phyloP scores from a whole-genome alignment of 2,329 filamentous ascomycete genomes.

The Exophiala sp. region DNA sequence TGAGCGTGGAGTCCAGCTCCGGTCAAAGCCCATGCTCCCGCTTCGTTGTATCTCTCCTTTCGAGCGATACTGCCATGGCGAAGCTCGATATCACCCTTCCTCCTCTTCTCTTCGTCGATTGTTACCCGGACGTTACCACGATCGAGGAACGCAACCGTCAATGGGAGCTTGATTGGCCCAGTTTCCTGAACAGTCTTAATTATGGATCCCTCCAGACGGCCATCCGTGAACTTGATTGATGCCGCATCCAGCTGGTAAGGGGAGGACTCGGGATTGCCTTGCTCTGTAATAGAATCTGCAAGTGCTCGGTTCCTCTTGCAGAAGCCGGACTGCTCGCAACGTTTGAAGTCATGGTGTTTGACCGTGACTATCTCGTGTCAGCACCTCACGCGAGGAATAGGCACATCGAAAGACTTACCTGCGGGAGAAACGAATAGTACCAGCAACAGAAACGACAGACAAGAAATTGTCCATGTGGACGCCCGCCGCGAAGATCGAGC shows the following conservation, averaged over 20 bases:
- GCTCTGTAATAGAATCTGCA: slow-evolving; percentile 69
- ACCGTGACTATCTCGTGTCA: slow-evolving; percentile 62
- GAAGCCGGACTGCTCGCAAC: slow-evolving; percentile 91
- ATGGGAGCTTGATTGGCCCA: slow-evolving; percentile 72
- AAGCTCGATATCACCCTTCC: slow-evolving; percentile 83
- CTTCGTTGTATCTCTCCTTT: slow-evolving; percentile 94
- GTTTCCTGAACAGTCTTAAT: slow-evolving; percentile 69
- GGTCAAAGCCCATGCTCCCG: slow-evolving; percentile 78
- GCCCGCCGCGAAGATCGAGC: slow-evolving; percentile 24
- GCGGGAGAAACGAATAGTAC: slow-evolving; percentile 61
- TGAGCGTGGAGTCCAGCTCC: slow-evolving; percentile 69
- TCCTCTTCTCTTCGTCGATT: slow-evolving; percentile 85
- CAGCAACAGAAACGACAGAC: slow-evolving; percentile 56
- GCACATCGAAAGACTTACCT: slow-evolving; percentile 48
- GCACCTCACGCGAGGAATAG: neutral
- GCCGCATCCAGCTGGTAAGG: slow-evolving; percentile 75
- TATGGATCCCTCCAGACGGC: slow-evolving; percentile 75
- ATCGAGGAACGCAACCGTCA: slow-evolving; percentile 83
- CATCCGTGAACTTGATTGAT: slow-evolving; percentile 72
- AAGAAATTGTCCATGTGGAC: slow-evolving; percentile 46
- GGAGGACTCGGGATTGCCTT: slow-evolving; percentile 67
- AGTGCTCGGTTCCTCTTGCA: slow-evolving; percentile 91
- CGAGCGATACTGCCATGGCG: slow-evolving; percentile 77
- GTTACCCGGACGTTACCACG: slow-evolving; percentile 84
- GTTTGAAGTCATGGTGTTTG: slow-evolving; percentile 97